Evolutionary conservation across 2,329 filamentous ascomycete species (phyloP).

Genomic region (Fusarium sp.): DNA sequence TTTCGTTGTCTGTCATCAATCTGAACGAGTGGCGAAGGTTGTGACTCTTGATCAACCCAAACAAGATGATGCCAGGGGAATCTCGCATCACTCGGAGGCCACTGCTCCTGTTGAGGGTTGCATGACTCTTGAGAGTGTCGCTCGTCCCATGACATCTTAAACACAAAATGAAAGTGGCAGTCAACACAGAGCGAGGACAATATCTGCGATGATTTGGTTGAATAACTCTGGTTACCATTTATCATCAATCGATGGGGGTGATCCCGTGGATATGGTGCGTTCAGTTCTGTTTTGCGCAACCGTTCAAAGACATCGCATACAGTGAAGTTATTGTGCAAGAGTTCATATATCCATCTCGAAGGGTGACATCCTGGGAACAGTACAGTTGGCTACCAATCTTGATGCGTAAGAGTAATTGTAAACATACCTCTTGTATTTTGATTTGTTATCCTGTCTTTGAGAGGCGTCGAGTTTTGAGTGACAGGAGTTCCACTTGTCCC

Average conservation of each 20-base stretch:
- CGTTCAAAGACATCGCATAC: constrained; percentile 50
- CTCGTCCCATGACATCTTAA: constrained; percentile 49
- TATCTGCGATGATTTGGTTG: constrained; percentile 36
- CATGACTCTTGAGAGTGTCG: constrained; percentile 44
- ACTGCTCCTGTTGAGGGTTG: constrained; percentile 44
- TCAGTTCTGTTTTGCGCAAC: constrained; percentile 44
- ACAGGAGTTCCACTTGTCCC: constrained; percentile 46
- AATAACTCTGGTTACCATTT: constrained; percentile 53
- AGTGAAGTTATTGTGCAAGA: constrained; percentile 51
- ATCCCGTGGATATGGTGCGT: constrained; percentile 46
- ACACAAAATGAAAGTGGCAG: constrained; percentile 55
- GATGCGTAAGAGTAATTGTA: neutral
- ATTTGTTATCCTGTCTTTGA: constrained; percentile 45
- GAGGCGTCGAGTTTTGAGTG: constrained; percentile 44
- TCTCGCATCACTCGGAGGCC: constrained; percentile 47
- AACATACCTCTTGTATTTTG: constrained; percentile 43
- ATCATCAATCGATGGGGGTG: constrained; percentile 50
- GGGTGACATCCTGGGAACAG: constrained; percentile 48
- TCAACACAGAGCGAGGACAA: constrained; percentile 53
- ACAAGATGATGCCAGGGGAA: constrained; percentile 53
- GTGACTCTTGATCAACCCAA: constrained; percentile 47
- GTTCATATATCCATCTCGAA: constrained; percentile 54
- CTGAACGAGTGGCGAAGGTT: constrained; percentile 14
- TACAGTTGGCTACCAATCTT: constrained; percentile 17
- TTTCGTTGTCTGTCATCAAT: constrained; percentile 33